Percentiles rank a stretch among this genome's conserved stretches.
Evolutionary conservation across 352 stramenopile species (phyloP).

Genomic region (Globisporangium canariense): DNA sequence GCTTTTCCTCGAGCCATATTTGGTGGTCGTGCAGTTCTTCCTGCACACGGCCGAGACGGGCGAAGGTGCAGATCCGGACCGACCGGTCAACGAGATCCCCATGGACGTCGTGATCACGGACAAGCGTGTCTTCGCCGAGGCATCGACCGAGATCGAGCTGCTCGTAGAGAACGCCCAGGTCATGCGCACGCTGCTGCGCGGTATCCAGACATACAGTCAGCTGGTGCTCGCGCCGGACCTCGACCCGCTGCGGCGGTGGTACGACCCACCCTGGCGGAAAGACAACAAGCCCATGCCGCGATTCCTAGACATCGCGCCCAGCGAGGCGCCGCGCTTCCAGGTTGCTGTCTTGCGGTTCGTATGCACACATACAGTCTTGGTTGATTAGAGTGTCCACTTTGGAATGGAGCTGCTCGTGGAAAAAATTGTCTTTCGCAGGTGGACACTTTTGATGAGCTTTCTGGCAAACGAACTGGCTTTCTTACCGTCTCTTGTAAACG

Average conservation of each 20-base stretch:
- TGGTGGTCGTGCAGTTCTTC: constrained; percentile 63
- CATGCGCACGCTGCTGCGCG: constrained; percentile 42
- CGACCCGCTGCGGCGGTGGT: constrained; percentile 50
- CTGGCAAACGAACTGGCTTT: background rate
- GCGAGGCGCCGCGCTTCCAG: constrained; percentile 52
- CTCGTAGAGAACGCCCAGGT: constrained; percentile 53
- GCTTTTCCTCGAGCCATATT: constrained; percentile 52
- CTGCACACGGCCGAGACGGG: constrained; percentile 57
- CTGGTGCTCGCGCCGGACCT: constrained; percentile 51
- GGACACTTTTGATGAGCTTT: background rate
- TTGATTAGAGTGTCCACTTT: no score
- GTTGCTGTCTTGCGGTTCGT: constrained; percentile 45
- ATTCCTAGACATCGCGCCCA: constrained; percentile 36
- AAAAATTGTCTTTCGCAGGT: no score
- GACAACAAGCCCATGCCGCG: constrained; percentile 40
- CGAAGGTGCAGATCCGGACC: constrained; percentile 53
- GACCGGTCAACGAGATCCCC: constrained; percentile 46
- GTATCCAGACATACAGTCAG: constrained; percentile 32
- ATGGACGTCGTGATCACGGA: constrained; percentile 51
- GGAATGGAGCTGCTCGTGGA: no score
- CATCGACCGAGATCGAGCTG: constrained; percentile 70
- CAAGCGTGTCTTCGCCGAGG: constrained; percentile 55
- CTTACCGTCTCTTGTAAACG: background rate
- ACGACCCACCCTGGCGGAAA: constrained; percentile 53
- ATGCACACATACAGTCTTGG: no score